Percentiles rank a stretch among this genome's conserved stretches.
These are phyloP conservation scores for Quercus wislizeni DNA, from an alignment of 306 rosid species.

Conservation along the genomic window DNA sequence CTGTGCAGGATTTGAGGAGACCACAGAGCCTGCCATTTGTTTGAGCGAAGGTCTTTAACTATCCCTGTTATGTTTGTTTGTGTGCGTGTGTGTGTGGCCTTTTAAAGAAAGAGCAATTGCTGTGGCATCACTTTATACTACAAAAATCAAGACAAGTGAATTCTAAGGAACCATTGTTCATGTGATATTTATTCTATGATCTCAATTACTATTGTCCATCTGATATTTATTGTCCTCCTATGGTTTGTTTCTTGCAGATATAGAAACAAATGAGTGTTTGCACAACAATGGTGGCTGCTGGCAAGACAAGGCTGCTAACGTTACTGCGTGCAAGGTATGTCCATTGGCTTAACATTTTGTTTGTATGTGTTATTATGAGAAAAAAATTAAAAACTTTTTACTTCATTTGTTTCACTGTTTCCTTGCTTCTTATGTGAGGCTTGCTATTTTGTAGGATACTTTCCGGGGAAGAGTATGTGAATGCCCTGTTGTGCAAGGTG, in stretches of 20 bases:
- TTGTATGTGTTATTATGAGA: conserved; percentile 5
- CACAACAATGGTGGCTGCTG: conserved; percentile 96
- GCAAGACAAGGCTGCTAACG: conserved; percentile 62
- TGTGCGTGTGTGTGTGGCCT: not conserved
- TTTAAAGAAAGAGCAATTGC: not conserved
- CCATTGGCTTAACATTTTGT: conserved; percentile 12
- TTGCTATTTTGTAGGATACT: conserved; percentile 57
- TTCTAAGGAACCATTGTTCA: not conserved
- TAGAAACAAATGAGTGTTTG: conserved; percentile 92
- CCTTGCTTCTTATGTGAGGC: conserved; percentile 10
- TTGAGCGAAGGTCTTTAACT: conserved; percentile 65
- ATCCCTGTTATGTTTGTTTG: not conserved
- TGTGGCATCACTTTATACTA: not conserved
- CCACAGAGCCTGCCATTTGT: conserved; percentile 90
- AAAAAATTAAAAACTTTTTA: not conserved
- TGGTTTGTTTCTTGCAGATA: conserved; percentile 39
- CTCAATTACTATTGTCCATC: conserved; percentile 16
- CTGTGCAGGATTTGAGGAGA: conserved; percentile 85
- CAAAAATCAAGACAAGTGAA: not conserved
- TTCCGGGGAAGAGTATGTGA: conserved; percentile 96
- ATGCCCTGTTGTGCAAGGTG: conserved; percentile 83
- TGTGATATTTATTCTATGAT: not conserved
- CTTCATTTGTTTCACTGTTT: conserved; percentile 7
- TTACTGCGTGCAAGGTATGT: conserved; percentile 93
- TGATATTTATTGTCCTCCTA: conserved; percentile 17